These are phyloP conservation scores for Hyaloscypha bicolor DNA, from an alignment of 495 filamentous ascomycete genomes.

Conservation along the genomic window DNA sequence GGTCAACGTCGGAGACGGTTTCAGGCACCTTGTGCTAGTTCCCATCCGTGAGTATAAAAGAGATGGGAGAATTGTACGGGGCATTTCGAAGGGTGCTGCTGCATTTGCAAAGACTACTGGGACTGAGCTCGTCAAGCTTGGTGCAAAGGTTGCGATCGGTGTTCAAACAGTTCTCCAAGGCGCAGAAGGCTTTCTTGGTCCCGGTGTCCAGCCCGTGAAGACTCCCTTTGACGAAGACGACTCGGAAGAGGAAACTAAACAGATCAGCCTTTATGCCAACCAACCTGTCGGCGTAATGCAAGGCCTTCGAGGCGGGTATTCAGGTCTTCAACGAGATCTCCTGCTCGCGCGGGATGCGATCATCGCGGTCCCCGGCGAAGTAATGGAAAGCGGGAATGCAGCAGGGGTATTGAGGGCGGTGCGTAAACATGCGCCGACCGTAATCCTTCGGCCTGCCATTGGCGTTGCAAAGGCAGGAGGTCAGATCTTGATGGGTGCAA, in stretches of 20 bases:
- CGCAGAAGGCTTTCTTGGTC: constrained; percentile 73
- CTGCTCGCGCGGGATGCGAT: constrained; percentile 84
- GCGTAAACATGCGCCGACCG: constrained; percentile 79
- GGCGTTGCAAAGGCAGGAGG: constrained; percentile 89
- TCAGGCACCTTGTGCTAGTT: constrained; percentile 82
- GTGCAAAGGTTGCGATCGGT: constrained; percentile 92
- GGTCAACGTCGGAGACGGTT: constrained; percentile 85
- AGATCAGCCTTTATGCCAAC: constrained; percentile 88
- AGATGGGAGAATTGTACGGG: constrained; percentile 89
- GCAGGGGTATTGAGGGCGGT: constrained; percentile 82
- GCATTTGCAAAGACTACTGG: constrained; percentile 92
- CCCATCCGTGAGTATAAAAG: constrained; percentile 92
- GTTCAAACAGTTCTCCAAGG: constrained; percentile 89
- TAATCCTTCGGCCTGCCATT: constrained; percentile 82
- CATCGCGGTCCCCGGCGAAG: constrained; percentile 89
- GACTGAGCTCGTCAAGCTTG: constrained; percentile 86
- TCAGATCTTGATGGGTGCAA: constrained; percentile 88
- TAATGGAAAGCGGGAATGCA: constrained; percentile 83
- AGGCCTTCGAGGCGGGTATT: constrained; percentile 79
- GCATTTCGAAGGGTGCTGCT: constrained; percentile 84
- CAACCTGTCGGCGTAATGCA: constrained; percentile 87
- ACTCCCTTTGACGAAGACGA: constrained; percentile 52
- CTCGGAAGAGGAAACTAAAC: constrained; percentile 67
- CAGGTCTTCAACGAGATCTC: constrained; percentile 83
- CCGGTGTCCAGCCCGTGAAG: constrained; percentile 24